These are phyloP conservation scores for Hyphodiscus sp. DNA, from an alignment of 2,329 filamentous ascomycete species.

Conservation along the genomic window DNA sequence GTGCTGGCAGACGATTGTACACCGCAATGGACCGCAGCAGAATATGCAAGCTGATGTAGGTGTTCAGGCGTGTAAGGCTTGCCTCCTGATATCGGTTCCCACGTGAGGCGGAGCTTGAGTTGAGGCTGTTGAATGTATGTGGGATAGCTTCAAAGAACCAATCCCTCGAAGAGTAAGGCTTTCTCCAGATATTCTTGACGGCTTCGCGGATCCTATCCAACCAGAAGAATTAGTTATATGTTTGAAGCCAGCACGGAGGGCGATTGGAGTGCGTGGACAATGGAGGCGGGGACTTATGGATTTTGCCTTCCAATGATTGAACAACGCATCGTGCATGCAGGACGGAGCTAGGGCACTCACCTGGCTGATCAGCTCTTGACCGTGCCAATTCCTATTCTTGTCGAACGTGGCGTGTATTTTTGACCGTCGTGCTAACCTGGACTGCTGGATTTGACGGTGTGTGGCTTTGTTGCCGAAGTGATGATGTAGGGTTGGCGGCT, in stretches of 20 bases:
- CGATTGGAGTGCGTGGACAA: conserved; percentile 25
- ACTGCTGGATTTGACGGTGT: neutral
- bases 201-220: conserved; percentile 24
- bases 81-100: conserved; percentile 20
- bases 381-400: conserved; percentile 19
- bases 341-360: conserved; percentile 28
- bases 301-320: conserved; percentile 28
- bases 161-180: conserved; percentile 14
- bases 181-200: conserved; percentile 22
- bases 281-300: conserved; percentile 18
- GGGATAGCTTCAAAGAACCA: conserved; percentile 17
- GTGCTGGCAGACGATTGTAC: conserved; percentile 53
- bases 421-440: conserved; percentile 1
- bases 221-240: conserved; percentile 27
- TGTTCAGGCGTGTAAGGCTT: conserved; percentile 36
- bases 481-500: neutral
- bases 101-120: conserved; percentile 27
- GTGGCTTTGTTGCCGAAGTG: neutral
- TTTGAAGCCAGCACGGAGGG: conserved; percentile 18
- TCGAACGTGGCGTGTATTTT: conserved; percentile 20
- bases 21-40: conserved; percentile 47
- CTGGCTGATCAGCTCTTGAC: conserved; percentile 27
- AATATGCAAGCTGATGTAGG: conserved; percentile 51
- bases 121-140: conserved; percentile 23
- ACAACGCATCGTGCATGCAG: conserved; percentile 27